These are phyloP conservation scores for Oryza meyeriana DNA, from an alignment of 176 grass and related monocot genomes.

Conservation along the genomic window DNA sequence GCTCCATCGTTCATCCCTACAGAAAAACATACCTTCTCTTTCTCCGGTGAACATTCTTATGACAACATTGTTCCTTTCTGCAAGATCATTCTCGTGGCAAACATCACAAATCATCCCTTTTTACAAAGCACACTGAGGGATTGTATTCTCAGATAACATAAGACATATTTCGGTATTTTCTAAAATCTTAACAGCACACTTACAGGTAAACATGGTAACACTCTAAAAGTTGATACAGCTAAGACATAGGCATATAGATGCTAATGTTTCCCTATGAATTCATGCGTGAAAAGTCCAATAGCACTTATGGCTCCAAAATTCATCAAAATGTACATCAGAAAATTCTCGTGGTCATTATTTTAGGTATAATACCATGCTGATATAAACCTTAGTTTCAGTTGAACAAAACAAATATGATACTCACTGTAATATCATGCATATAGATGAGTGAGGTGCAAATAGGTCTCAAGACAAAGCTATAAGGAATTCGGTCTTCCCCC, in stretches of 20 bases:
- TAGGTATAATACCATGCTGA: neutral
- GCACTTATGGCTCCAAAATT: neutral
- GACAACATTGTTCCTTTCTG: slow-evolving; percentile 5
- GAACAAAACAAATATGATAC: slow-evolving; percentile 8
- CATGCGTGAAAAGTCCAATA: neutral
- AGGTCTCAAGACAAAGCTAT: neutral
- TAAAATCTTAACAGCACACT: neutral
- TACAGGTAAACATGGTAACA: slow-evolving; percentile 9
- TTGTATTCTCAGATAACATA: neutral
- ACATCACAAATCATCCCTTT: neutral
- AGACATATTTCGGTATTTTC: neutral
- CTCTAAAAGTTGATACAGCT: neutral
- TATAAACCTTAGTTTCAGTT: neutral
- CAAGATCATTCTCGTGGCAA: slow-evolving; percentile 4
- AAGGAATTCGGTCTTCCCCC: neutral
- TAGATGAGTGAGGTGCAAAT: slow-evolving; percentile 1
- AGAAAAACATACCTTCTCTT: slow-evolving; percentile 20
- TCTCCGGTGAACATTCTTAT: neutral
- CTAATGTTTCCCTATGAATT: neutral
- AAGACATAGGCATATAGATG: neutral
- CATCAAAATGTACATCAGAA: neutral
- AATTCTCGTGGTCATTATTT: neutral
- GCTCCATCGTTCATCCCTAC: neutral
- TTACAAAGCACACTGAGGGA: slow-evolving; percentile 1
- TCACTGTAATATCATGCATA: slow-evolving; percentile 14